Conservation (phyloP, 352 stramenopile species). For the Phytophthora tentaculata region DNA sequence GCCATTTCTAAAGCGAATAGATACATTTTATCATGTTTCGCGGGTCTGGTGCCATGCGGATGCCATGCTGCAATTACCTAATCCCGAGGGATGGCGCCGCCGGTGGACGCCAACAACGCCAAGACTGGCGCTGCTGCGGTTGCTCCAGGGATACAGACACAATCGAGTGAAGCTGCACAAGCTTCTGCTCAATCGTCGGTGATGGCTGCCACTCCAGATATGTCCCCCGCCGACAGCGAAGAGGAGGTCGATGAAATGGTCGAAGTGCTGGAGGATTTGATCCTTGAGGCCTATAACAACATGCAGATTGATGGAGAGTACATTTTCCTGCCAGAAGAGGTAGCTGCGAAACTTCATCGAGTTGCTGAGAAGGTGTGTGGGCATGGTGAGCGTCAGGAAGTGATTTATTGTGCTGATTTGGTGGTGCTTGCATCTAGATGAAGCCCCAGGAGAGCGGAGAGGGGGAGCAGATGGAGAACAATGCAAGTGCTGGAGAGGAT, state of each 20-base stretch:
- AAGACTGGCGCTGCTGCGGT: neutral
- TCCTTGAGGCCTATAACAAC: constrained; percentile 84
- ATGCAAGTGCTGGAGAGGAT: constrained; percentile 28
- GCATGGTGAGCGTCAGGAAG: neutral
- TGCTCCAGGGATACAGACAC: neutral
- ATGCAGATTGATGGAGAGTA: constrained; percentile 85
- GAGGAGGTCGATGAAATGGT: constrained; percentile 35
- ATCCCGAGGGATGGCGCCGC: constrained; percentile 22
- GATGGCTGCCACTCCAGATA: constrained; percentile 10
- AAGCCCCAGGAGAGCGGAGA: constrained; percentile 33
- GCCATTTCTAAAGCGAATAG: constrained; percentile 18
- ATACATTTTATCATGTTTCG: constrained; percentile 29
- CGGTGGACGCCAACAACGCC: constrained; percentile 13
- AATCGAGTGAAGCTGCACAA: constrained; percentile 1
- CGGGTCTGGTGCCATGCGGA: constrained; percentile 5
- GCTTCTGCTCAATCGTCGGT: neutral
- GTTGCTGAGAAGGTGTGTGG: constrained; percentile 58
- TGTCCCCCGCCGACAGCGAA: constrained; percentile 8
- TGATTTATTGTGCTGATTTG: constrained; percentile 6
- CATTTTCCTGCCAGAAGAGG: constrained; percentile 75
- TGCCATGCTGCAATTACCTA: constrained; percentile 27
- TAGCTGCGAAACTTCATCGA: constrained; percentile 70
- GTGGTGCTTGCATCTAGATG: constrained; percentile 27
- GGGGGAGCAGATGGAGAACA: constrained; percentile 22
- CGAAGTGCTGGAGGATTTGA: constrained; percentile 71